Conservation (phyloP, 1,284 basidiomycete species). For the Marasmius sp. region DNA sequence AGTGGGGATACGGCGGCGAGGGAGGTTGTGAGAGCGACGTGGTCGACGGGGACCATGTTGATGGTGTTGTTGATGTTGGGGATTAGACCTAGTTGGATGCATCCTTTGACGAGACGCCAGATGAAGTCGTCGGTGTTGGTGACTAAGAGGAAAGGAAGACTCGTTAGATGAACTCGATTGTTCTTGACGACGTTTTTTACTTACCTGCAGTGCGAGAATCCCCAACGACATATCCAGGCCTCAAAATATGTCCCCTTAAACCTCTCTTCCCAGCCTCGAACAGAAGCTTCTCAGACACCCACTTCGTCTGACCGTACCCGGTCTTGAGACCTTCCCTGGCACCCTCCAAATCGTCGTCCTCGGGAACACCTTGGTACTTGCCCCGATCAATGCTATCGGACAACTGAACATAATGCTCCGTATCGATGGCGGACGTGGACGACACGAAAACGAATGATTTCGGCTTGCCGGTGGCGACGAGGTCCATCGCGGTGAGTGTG, state of each 20-base stretch:
- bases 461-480: conserved; percentile 74
- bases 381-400: conserved; percentile 67
- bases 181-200: conserved; percentile 25
- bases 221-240: conserved; percentile 96
- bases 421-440: conserved; percentile 92
- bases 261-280: conserved; percentile 90
- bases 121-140: conserved; percentile 99
- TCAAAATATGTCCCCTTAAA: conserved; percentile 84
- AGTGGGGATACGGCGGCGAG: conserved; percentile 67
- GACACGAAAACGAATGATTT: conserved; percentile 93
- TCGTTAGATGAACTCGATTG: conserved; percentile 8
- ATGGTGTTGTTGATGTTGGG: conserved; percentile 98
- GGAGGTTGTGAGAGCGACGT: conserved; percentile 85
- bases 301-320: conserved; percentile 97
- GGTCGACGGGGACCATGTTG: conserved; percentile 98
- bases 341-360: conserved; percentile 90
- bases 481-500: conserved; percentile 81
- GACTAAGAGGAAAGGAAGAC: conserved; percentile 44
- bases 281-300: conserved; percentile 95
- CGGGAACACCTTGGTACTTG: conserved; percentile 67
- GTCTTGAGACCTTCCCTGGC: conserved; percentile 78
- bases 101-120: conserved; percentile 98
- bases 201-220: conserved; percentile 84
- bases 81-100: conserved; percentile 91
- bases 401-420: conserved; percentile 85